Base-by-base conservation (phyloP, 2,329 filamentous ascomycete genomes). In the Geosmithia flava region DNA sequence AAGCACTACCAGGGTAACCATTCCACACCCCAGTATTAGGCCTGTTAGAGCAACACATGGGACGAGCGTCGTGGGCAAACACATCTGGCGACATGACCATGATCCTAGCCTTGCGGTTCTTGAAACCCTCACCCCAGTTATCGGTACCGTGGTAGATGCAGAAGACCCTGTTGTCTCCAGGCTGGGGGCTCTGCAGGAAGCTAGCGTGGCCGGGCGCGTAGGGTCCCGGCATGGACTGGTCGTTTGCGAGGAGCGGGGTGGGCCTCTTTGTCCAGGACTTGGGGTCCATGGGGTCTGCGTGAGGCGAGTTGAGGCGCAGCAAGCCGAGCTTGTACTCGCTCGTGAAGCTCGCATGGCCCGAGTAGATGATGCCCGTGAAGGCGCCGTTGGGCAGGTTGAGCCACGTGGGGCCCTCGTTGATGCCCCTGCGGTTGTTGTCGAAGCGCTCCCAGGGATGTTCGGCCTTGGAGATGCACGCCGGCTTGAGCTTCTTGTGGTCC, bases 161-260 rank as follows among this genome's bases (percentile, higher is more conserved):
- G 39, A 48, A 51, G 10, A 51, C 44, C 20, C 48, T 48, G 20
- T 23, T 44, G 44, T 51, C 51, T 11, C 45, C 45, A 13, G 45
- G 51, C 44, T 55, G 50, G 15, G 56, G 54, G 49, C 54, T 58
- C 20, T 51, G 50, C 33, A 58, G 16, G 45, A 58, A 53, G 50
- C 55, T 56, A 39, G 54, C 54, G 42, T 58, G 49, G 11, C 51
- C 51, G 1, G 51, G 51, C 2, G 48, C 51, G 16, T 50, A 53
- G 15, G 50, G 51, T 3, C 50, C 51, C 2, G 47, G 49, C 46
- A 47, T 51, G 5, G 43, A 40, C 39, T 50, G 42, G 33, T 53
- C 49, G 41, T 49, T 53, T 17, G 46, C n/a, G 8, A 53, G 48
- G 40, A 52, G 42, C 15, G 51, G 49, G 33, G 41, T 23, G 13